Evolutionary conservation across 164 flowering plant species (phyloP).

Genomic region (Aristolochia californica): DNA sequence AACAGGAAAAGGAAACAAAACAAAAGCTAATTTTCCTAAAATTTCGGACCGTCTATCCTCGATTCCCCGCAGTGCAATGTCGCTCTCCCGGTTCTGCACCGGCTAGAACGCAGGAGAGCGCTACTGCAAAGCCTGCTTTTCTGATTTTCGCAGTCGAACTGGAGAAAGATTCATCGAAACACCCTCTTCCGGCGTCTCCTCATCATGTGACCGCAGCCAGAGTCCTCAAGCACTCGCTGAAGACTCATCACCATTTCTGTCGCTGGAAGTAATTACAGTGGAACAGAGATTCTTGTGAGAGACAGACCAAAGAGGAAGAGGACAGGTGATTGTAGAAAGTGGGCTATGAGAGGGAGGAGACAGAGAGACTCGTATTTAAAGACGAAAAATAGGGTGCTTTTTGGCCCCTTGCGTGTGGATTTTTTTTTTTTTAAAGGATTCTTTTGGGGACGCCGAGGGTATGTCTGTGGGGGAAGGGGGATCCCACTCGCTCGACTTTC

Average conservation of each 20-base stretch:
- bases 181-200: constrained; percentile 11
- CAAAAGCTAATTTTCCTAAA: not conserved
- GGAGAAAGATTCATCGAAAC: constrained; percentile 1
- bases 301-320: not conserved
- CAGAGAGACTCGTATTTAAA: constrained; percentile 13
- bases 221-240: constrained; percentile 6
- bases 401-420: constrained; percentile 9
- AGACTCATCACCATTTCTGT: not conserved
- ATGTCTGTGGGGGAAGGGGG: no score
- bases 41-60: constrained; percentile 83
- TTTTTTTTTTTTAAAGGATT: not conserved
- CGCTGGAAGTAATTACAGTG: not conserved
- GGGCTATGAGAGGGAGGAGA: constrained; percentile 10
- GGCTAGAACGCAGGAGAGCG: constrained; percentile 36
- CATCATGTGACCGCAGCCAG: constrained; percentile 11
- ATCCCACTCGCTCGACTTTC: constrained; percentile 54
- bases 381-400: not conserved
- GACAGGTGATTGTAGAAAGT: no score
- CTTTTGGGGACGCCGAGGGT: constrained; percentile 21
- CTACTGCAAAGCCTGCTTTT: constrained; percentile 40
- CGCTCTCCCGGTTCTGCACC: constrained; percentile 46
- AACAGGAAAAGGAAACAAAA: not conserved
- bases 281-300: not conserved
- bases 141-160: constrained; percentile 12
- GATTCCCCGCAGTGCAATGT: constrained; percentile 71